Base-by-base conservation (phyloP, 2,329 filamentous ascomycete genomes). In the Ophidiomyces ophidiicola region DNA sequence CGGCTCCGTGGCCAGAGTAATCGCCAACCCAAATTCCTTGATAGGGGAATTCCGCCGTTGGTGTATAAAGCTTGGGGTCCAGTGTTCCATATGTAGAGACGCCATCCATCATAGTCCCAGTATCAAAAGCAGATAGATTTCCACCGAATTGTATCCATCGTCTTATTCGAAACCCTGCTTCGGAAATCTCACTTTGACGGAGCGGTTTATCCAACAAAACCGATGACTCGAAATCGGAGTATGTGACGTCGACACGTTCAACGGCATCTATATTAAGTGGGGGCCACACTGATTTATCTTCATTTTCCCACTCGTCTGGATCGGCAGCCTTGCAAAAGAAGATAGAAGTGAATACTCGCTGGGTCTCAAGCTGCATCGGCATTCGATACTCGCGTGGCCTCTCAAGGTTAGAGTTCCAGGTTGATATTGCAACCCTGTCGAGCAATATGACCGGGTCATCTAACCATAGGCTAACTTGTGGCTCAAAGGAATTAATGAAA, bases 11-110 rank as follows among this genome's bases (percentile, higher is more conserved):
- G 0, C 75, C 77, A 18, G 77, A 80, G 53, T 94, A 94, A 56
- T 94, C 87, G 0, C 87, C 87, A 11, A 86, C 80, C 82, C 84
- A 96, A 20, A 98, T 84, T 0, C 88, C 88, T 46, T 85, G 77
- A 67, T 79, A 94, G 0, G 86, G 87, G 55, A 86, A 88, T 39
- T 78, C 69, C 6, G 64, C 57, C 0, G 86, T 93, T 0, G 88
- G 85, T 0, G 77, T 90, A 55, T 93, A 94, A n/a, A 80, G 60
- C 2, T 63, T 64, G 2, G 77, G 73, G 30, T 85, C 76, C 1
- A 96, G 65, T 0, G 86, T 92, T 0, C 81, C 84, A 50, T 76
- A 79, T 0, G 72, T 78, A 2, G 67, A 66, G 12, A 76, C 62
- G 30, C 69, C 65, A 48, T 74, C 71, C 15, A 48, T 52, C 4